Percentiles rank a stretch among this genome's conserved stretches.
These are phyloP conservation scores for Fagus sylvatica DNA, from an alignment of 306 rosid genomes.

Conservation along the genomic window DNA sequence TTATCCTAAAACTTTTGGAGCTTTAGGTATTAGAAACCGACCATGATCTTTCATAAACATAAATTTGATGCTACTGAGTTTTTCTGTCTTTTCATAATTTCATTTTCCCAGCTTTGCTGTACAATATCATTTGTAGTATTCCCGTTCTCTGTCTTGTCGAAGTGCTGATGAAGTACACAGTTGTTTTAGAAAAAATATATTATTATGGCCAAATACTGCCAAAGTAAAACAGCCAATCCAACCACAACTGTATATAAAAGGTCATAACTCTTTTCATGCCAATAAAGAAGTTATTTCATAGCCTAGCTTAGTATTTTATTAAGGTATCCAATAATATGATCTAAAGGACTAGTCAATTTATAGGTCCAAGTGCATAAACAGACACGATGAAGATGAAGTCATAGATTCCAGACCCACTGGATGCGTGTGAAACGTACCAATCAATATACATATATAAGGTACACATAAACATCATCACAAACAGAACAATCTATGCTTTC, in stretches of 20 bases:
- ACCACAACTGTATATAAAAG: neutral
- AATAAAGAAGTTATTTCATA: neutral
- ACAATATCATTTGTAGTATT: too few relatives aligned
- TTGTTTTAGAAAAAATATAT: too few relatives aligned
- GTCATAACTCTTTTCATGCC: neutral
- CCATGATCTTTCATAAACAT: too few relatives aligned
- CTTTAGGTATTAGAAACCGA: too few relatives aligned
- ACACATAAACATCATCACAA: neutral
- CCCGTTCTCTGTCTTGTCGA: too few relatives aligned
- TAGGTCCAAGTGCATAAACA: neutral
- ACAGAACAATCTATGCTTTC: neutral
- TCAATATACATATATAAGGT: neutral
- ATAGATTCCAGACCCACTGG: neutral
- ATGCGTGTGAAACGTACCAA: neutral
- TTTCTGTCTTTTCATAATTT: too few relatives aligned
- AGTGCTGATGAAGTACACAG: too few relatives aligned
- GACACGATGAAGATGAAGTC: neutral
- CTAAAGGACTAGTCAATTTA: neutral
- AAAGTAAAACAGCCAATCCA: neutral
- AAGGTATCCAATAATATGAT: neutral
- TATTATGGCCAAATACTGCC: too few relatives aligned
- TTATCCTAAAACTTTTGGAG: too few relatives aligned
- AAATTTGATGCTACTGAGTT: too few relatives aligned
- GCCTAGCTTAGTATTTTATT: neutral
- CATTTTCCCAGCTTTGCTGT: too few relatives aligned